Evolutionary conservation across 352 stramenopile species (phyloP), one percentile per base, ranked within the genome.

Genomic region (Globisporangium spiculum): DNA sequence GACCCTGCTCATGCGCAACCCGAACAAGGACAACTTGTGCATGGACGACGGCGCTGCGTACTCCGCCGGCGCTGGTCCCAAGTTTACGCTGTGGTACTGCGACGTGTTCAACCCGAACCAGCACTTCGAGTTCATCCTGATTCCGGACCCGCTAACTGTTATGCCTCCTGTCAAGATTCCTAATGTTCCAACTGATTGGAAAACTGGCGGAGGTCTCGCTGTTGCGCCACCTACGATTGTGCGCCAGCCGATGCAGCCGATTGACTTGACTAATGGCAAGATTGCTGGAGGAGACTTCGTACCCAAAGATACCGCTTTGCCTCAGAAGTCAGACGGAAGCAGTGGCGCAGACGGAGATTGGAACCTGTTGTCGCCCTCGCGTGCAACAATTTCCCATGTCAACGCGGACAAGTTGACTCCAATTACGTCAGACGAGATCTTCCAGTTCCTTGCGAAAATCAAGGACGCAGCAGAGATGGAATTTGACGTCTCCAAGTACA

Each of bases 21-120:
- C 75, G 6, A 41, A 34, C 32, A 78, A 79, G 63, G 38, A 46
- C 12, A 41, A 73, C 26, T 57, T 83, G 60, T 83, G 76, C 52
- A 63, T 80, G 52, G 71, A 83, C 41, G 71, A 82, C 55, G 76
- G 66, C n/a, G 65, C 68, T 6, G 61, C 59, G 20, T 68, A 24
- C 9, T 57, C 57, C 6, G n/a, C 48, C 16, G 66, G 65, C 18
- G 53, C 53, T 22, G 58, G 27, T 14, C 62, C 78, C 14, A 74
- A 66, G 52, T 70, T 64, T 20, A 65, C 61, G 36, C 50, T 71
- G 30, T 60, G 32, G 62, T 36, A 69, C 8, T 75, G 70, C 27
- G 56, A 69, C 27, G 16, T 65, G n/a, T 68, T 27, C 65, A 67
- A 72, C 55, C 44, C 27, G 60, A 84, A 84, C 58, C 77, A 84